phyloP scores from a whole-genome alignment of 2,329 filamentous ascomycete species.

The Fusarium sp. region DNA sequence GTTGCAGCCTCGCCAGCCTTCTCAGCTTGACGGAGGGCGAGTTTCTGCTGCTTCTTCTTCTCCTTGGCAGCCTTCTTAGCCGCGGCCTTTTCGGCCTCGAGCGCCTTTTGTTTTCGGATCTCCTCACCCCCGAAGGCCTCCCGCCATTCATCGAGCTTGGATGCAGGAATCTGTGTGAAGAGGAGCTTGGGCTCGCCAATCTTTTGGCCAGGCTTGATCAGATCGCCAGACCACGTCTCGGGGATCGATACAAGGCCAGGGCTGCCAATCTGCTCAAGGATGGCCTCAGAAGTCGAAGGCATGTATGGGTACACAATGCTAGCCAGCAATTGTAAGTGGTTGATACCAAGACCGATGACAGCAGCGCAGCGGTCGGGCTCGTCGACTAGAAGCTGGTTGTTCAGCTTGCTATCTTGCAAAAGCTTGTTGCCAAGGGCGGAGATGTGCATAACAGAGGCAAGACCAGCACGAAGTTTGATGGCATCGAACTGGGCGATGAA shows the following conservation, averaged over 20 bases:
- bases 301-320: slow-evolving; percentile 86
- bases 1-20: slow-evolving; percentile 22
- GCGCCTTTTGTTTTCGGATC: slow-evolving; percentile 76
- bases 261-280: slow-evolving; percentile 79
- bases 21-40: slow-evolving; percentile 40
- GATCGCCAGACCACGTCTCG: slow-evolving; percentile 70
- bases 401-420: slow-evolving; percentile 63
- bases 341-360: slow-evolving; percentile 82
- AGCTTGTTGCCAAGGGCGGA: slow-evolving; percentile 66
- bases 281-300: slow-evolving; percentile 79
- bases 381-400: slow-evolving; percentile 66
- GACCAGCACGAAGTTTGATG: slow-evolving; percentile 75
- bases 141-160: slow-evolving; percentile 87
- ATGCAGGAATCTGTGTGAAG: slow-evolving; percentile 83
- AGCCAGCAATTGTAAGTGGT: slow-evolving; percentile 84
- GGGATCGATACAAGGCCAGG: slow-evolving; percentile 67
- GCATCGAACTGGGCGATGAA: slow-evolving; percentile 77
- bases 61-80: slow-evolving; percentile 64
- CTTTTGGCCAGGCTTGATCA: slow-evolving; percentile 78
- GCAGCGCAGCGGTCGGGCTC: slow-evolving; percentile 65
- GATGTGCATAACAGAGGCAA: slow-evolving; percentile 74
- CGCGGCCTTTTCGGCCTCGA: slow-evolving; percentile 61
- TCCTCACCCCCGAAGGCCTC: slow-evolving; percentile 75
- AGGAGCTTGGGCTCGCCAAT: slow-evolving; percentile 83
- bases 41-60: slow-evolving; percentile 60